phyloP scores from a whole-genome alignment of 768 basidiomycete genomes.

The Termitomyces sp. region DNA sequence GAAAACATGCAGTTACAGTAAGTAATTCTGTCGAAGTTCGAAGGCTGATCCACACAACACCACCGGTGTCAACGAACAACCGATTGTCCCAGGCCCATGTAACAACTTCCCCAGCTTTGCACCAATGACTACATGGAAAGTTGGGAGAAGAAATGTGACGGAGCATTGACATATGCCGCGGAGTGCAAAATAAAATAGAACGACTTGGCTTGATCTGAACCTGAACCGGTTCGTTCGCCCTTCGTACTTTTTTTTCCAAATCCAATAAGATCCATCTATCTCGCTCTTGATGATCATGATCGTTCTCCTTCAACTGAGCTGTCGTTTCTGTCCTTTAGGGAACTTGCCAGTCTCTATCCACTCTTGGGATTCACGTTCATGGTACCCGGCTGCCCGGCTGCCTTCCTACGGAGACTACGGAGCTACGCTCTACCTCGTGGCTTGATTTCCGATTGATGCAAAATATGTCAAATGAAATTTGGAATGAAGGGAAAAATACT shows the following conservation, averaged over 20 bases:
- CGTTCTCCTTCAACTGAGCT: neutral
- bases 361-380: neutral
- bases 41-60: neutral
- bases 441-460: constrained; percentile 14
- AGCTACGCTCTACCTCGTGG: constrained; percentile 11
- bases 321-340: neutral
- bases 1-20: neutral
- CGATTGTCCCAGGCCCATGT: neutral
- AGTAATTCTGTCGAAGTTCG: neutral
- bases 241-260: neutral
- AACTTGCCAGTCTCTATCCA: neutral
- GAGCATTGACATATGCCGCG: constrained; percentile 1
- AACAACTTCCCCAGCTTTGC: neutral
- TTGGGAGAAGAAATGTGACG: neutral
- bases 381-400: neutral
- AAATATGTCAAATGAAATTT: constrained; percentile 1
- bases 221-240: neutral
- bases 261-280: neutral
- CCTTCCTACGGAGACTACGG: constrained; percentile 7
- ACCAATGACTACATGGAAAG: neutral
- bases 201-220: neutral
- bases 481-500: neutral
- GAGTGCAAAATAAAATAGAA: neutral
- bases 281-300: neutral
- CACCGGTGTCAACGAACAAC: neutral